A percentile compares a stretch with the other conserved stretches of the same genome.
Evolutionary conservation across 345 rosid species (phyloP).

Genomic region (Hibiscus trionum): DNA sequence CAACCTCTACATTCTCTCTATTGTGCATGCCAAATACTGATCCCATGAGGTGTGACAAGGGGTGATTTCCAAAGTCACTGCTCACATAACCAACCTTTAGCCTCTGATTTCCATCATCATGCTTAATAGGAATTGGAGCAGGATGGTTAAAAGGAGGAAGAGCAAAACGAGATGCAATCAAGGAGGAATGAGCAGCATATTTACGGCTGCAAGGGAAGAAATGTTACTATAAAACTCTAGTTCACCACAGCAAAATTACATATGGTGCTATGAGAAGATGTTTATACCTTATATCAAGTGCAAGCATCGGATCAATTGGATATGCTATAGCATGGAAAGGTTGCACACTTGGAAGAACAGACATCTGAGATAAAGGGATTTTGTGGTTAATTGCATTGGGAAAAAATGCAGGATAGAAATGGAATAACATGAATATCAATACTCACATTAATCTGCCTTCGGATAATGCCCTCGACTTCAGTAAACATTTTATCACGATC

Average conservation of each 20-base stretch:
- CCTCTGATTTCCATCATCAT: conserved; percentile 57
- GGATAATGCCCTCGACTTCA: conserved; percentile 85
- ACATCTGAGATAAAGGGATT: conserved; percentile 43
- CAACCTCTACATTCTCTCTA: conserved; percentile 77
- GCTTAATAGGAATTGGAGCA: conserved; percentile 50
- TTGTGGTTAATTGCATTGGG: neutral
- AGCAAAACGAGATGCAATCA: conserved; percentile 79
- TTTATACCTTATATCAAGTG: conserved; percentile 86
- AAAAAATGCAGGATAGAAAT: neutral
- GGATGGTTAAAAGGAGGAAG: conserved; percentile 73
- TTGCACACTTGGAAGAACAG: conserved; percentile 92
- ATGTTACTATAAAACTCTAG: conserved; percentile 7
- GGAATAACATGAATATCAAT: neutral
- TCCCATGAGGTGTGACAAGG: conserved; percentile 98
- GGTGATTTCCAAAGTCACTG: conserved; percentile 98
- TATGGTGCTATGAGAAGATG: neutral
- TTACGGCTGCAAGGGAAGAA: conserved; percentile 53
- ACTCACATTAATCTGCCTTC: conserved; percentile 78
- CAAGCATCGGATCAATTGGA: conserved; percentile 91
- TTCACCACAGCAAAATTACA: conserved; percentile 3
- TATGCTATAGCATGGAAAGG: conserved; percentile 99
- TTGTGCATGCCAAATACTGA: conserved; percentile 98
- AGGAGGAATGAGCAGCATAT: conserved; percentile 88
- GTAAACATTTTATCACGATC: conserved; percentile 71
- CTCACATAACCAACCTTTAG: conserved; percentile 90